Evolutionary conservation across 441 rosid species (phyloP), one percentile per base, ranked within the genome.

Genomic region (Biscutella auriculata): DNA sequence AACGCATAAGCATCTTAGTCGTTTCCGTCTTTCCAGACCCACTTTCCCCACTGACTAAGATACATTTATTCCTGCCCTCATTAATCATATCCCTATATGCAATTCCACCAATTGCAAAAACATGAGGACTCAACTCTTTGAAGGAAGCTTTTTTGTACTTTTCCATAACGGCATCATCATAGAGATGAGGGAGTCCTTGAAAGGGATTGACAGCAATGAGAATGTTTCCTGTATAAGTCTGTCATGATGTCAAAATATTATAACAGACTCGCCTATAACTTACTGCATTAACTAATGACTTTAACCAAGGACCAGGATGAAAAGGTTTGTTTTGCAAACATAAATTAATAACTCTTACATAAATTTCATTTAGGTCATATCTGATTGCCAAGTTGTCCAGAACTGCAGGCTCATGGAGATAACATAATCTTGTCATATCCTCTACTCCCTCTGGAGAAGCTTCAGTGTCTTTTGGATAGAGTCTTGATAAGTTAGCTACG

Each of bases 11-110:
- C 91, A 85, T 78, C 73, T 91, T 91, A 40, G 98, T 91, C 7
- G 96, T 88, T 69, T 91, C 98, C 6, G 98, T 91, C 74, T 91
- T 91, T 45, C 98, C 98, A 25, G 98, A 89, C 44, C 96, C 94
- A 68, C 98, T 91, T 73, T 91, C 98, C 35, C 98, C 98, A 46
- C 98, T 91, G 53, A 91, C 96, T 46, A 91, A 73, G 59, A 88
- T 91, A 12, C 86, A 88, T 69, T 82, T 91, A 77, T 79, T 88
- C 73, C 79, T 77, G 55, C 83, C 78, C 61, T 85, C 93, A 34
- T 77, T 82, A 19, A 85, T 74, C 96, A 91, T 88, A 59, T 69
- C 82, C 89, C 95, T 81, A 45, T 85, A 85, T 30, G 98, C 85
- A 65, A 69, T 57, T 58, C 90, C 96, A 44, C 95, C 95, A 60